Evolutionary conservation across 2,329 filamentous ascomycete genomes (phyloP), one percentile per base, ranked within the genome.

Genomic region (Trichoderma guizhouense): DNA sequence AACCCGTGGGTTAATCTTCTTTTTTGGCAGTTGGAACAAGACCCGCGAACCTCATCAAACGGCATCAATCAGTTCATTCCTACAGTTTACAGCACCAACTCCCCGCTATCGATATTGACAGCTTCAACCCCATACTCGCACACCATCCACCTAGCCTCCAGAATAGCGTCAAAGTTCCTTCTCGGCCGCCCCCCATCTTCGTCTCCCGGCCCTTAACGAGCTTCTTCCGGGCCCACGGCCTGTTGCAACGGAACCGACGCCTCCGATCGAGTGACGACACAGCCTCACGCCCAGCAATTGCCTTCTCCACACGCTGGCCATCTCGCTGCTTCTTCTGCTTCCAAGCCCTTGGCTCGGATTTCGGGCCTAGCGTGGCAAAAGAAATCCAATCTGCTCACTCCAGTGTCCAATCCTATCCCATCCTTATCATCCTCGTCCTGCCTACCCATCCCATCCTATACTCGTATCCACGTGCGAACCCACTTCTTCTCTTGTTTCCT

Each of bases 201-300:
- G 66, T 57, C 60, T 30, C 64, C 63, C 64, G 64, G 67, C 57
- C 67, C 57, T 36, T 36, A 36, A 69, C 66, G 55, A 61, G 39
- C 55, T 43, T 69, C 55, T 61, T 51, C 66, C 55, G 66, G 66
- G 26, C 36, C 65, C 53, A 69, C 65, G 55, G 67, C 21, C 28
- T 26, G 43, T 32, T 28, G 66, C 55, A 57, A 61, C 66, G 66
- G 66, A 51, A 60, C 66, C 66, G 66, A 69, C 55, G 36, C 39
- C 55, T 61, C 66, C 66, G 66, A 69, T 51, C 15, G 43, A 60
- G 66, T 62, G 67, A 69, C 67, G 66, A 69, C 67, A 69, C 67
- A 51, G 39, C 43, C 62, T 65, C 43, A 18, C 28, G 62, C 62
- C 39, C 26, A 53, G 39, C 12, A 36, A 28, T 28, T 21, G 21